phyloP scores from a whole-genome alignment of 1,139 yeast genomes.

The Saccharomyces pastorianus region DNA sequence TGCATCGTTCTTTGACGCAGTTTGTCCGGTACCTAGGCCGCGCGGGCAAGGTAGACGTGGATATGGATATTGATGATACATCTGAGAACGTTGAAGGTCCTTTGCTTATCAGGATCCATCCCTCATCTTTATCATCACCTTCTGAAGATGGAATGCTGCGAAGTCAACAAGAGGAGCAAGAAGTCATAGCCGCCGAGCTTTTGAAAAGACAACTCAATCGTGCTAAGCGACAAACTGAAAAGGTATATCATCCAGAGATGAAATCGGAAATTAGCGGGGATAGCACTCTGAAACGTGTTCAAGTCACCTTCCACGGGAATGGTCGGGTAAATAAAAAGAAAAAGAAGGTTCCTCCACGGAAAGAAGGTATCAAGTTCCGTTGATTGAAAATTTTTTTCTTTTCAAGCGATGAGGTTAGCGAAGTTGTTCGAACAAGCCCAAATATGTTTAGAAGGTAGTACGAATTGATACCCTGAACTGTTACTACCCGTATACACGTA shows the following conservation, averaged over 20 bases:
- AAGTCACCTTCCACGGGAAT: not conserved
- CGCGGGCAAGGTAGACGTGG: slow-evolving; percentile 50
- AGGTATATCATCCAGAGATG: no score
- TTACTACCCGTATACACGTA: not conserved
- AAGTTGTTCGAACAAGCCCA: not conserved
- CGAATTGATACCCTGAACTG: not conserved
- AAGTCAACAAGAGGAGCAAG: not conserved
- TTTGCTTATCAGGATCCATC: slow-evolving; percentile 1
- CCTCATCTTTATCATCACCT: not conserved
- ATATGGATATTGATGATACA: slow-evolving; percentile 21
- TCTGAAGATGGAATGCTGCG: not conserved
- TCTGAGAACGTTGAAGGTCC: slow-evolving; percentile 4
- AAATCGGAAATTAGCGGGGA: not conserved
- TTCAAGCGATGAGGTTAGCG: not conserved
- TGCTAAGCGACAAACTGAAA: not conserved
- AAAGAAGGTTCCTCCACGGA: not conserved
- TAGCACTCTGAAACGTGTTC: not conserved
- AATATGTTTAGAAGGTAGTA: not conserved
- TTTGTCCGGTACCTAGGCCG: slow-evolving; percentile 61
- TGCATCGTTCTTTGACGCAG: slow-evolving; percentile 63
- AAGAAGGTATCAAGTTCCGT: not conserved
- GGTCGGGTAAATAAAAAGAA: not conserved
- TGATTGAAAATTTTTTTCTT: not conserved
- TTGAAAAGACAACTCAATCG: not conserved
- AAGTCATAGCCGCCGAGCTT: not conserved